These are phyloP conservation scores for Botryotinia calthae DNA, from an alignment of 2,329 filamentous ascomycete species.

Conservation along the genomic window DNA sequence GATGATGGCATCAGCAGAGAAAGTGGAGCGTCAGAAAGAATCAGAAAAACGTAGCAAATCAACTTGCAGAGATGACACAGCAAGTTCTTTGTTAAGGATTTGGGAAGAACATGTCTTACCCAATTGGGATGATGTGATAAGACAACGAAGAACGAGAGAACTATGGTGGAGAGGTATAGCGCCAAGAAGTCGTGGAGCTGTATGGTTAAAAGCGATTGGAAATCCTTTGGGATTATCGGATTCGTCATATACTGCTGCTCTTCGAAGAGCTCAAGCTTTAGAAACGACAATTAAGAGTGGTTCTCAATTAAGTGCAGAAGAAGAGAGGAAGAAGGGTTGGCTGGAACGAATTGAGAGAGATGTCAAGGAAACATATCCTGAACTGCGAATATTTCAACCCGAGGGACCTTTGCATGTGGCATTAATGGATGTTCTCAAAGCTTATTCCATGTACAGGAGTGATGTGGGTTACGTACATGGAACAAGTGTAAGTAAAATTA, in stretches of 20 bases:
- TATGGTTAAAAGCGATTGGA: conserved; percentile 39
- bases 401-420: conserved; percentile 60
- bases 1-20: conserved; percentile 68
- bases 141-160: conserved; percentile 67
- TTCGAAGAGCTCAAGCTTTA: conserved; percentile 63
- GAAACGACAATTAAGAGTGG: conserved; percentile 44
- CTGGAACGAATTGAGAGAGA: conserved; percentile 63
- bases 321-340: conserved; percentile 57
- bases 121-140: conserved; percentile 70
- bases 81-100: conserved; percentile 55
- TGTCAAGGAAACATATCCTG: conserved; percentile 64
- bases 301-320: conserved; percentile 44
- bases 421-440: conserved; percentile 70
- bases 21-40: conserved; percentile 59
- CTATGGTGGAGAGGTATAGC: conserved; percentile 82
- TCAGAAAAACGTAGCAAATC: conserved; percentile 51
- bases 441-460: conserved; percentile 77
- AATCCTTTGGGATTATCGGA: conserved; percentile 47
- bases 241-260: conserved; percentile 67
- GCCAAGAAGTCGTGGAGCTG: conserved; percentile 57
- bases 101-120: conserved; percentile 78
- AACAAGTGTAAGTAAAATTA: conserved; percentile 60
- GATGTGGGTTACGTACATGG: conserved; percentile 77
- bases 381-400: conserved; percentile 64
- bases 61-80: conserved; percentile 53